phyloP scores from a whole-genome alignment of 1,284 basidiomycete genomes.

The Ustilago tritici region DNA sequence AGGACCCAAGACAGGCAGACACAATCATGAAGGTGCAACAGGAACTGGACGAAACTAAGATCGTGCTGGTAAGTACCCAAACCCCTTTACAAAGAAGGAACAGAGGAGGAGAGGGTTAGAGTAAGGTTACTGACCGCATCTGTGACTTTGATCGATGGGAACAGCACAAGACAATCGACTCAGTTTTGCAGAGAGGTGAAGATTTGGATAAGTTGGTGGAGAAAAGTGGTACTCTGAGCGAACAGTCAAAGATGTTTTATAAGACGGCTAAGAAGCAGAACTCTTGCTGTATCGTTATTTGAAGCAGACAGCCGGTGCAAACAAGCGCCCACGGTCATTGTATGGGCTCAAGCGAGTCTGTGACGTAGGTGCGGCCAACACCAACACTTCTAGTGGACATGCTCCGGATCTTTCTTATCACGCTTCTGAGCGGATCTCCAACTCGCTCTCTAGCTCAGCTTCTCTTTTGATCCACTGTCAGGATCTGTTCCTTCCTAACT shows the following conservation, averaged over 20 bases:
- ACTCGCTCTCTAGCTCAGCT: no score
- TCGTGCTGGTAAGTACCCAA: conserved; percentile 73
- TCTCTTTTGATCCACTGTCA: no score
- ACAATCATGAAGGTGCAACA: conserved; percentile 98
- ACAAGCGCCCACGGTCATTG: no score
- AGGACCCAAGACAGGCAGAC: conserved; percentile 97
- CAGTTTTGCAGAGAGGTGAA: conserved; percentile 94
- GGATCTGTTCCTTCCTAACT: no score
- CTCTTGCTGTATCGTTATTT: conserved; percentile 60
- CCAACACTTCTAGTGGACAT: no score
- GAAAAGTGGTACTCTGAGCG: conserved; percentile 87
- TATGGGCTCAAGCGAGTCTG: no score
- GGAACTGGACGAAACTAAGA: conserved; percentile 99
- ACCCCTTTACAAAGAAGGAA: no score
- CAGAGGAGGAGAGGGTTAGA: no score
- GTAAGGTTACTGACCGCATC: background rate
- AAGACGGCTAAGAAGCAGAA: conserved; percentile 88
- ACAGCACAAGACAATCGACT: conserved; percentile 96
- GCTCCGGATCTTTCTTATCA: no score
- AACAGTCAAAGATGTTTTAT: conserved; percentile 89
- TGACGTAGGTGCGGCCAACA: no score
- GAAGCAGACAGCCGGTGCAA: background rate
- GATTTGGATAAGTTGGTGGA: conserved; percentile 97
- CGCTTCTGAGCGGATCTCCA: no score
- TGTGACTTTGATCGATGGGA: conserved; percentile 1